These are phyloP conservation scores for Chlorophyllum brunneum DNA, from an alignment of 768 basidiomycete species.

Conservation along the genomic window DNA sequence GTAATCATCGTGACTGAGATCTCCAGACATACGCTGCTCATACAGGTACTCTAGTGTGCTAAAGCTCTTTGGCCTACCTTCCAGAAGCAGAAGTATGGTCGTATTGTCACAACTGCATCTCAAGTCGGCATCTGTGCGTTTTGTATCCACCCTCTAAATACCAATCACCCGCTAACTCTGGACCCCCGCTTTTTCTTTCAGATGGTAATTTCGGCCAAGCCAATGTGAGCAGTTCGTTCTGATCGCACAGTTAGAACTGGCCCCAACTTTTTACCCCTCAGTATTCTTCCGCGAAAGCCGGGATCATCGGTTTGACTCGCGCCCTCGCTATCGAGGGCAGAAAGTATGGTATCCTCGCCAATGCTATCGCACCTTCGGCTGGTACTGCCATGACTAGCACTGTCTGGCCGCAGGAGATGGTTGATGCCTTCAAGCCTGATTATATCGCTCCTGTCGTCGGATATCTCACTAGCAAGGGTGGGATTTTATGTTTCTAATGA, in stretches of 20 bases:
- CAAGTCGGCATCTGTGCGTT: constrained; percentile 87
- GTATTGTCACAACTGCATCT: constrained; percentile 92
- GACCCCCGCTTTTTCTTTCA: constrained; percentile 22
- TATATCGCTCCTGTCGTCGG: constrained; percentile 92
- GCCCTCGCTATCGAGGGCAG: constrained; percentile 88
- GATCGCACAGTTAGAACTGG: background rate
- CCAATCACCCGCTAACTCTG: background rate
- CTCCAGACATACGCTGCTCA: background rate
- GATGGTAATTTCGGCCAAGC: constrained; percentile 96
- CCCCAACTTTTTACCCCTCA: constrained; percentile 19
- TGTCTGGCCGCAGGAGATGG: constrained; percentile 80
- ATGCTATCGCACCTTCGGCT: constrained; percentile 82
- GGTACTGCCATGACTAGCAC: constrained; percentile 92
- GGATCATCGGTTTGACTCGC: constrained; percentile 85
- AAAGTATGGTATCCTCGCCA: constrained; percentile 88
- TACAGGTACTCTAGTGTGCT: constrained; percentile 55
- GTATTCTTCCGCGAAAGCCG: constrained; percentile 94
- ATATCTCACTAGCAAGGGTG: constrained; percentile 76
- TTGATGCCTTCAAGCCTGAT: constrained; percentile 92
- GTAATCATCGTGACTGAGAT: constrained; percentile 31
- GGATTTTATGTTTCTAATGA: background rate
- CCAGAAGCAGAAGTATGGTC: constrained; percentile 93
- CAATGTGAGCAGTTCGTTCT: constrained; percentile 47
- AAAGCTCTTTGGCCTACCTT: constrained; percentile 97
- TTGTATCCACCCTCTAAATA: background rate